Percentiles rank a stretch among this genome's conserved stretches.
These are phyloP conservation scores for Cladorrhinum samala DNA, from an alignment of 495 filamentous ascomycete species.

Conservation along the genomic window DNA sequence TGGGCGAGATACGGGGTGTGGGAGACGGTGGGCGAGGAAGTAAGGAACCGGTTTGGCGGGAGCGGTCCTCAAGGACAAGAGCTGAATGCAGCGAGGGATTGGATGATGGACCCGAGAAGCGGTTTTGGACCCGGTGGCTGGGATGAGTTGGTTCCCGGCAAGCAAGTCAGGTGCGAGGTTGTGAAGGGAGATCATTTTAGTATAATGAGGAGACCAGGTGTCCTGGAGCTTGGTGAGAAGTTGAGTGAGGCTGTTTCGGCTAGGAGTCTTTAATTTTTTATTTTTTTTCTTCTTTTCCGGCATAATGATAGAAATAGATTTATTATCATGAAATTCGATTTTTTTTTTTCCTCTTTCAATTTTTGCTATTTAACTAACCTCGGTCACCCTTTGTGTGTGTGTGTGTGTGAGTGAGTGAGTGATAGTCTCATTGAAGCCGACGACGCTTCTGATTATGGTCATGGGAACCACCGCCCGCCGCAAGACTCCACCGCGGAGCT, in stretches of 20 bases:
- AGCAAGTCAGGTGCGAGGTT: conserved; percentile 7
- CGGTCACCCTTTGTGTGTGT: no score
- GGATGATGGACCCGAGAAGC: conserved; percentile 15
- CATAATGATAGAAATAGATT: no score
- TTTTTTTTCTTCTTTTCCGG: not conserved
- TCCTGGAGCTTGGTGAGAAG: conserved; percentile 5
- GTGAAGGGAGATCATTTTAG: conserved; percentile 15
- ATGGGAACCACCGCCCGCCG: no score
- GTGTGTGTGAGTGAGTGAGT: no score
- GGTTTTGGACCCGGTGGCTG: conserved; percentile 11
- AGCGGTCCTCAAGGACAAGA: not conserved
- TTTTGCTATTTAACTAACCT: no score
- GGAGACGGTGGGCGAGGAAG: conserved; percentile 15
- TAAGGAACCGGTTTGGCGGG: not conserved
- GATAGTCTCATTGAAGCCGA: no score
- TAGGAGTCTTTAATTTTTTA: not conserved
- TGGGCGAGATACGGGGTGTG: conserved; percentile 14
- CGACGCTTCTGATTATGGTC: no score
- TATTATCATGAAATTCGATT: no score
- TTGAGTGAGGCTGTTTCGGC: not conserved
- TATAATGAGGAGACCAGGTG: conserved; percentile 13
- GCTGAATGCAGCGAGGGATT: conserved; percentile 15
- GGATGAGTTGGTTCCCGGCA: conserved; percentile 11
- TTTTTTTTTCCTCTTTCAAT: no score
- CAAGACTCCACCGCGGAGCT: no score